Evolutionary conservation across 148 eudicot species (phyloP).

Genomic region (Rhododendron griersonianum): DNA sequence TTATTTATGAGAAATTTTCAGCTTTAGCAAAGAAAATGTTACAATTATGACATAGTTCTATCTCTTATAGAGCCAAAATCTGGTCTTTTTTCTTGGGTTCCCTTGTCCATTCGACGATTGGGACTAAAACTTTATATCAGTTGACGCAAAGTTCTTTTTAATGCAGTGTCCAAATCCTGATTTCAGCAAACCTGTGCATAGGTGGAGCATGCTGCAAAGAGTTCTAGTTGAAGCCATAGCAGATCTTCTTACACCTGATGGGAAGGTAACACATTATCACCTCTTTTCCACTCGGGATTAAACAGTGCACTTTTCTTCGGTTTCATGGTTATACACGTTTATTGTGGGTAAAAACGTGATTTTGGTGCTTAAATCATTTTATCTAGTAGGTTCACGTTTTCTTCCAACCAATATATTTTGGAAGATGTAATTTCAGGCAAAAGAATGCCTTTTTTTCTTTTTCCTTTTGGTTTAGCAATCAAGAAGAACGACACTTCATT

Average conservation of each 20-base stretch:
- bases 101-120: not conserved
- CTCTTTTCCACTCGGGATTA: not conserved
- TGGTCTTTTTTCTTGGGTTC: not conserved
- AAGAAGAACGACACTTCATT: not conserved
- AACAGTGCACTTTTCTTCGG: not conserved
- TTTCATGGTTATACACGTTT: not conserved
- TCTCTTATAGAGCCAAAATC: not conserved
- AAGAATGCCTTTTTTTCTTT: not conserved
- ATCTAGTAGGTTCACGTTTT: not conserved
- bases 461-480: not conserved
- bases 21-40: not conserved
- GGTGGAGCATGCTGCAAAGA: conserved; percentile 86
- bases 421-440: not conserved
- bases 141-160: not conserved
- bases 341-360: not conserved
- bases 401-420: not conserved
- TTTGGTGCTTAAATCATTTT: not conserved
- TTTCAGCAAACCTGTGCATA: conserved; percentile 65
- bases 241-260: conserved; percentile 48
- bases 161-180: conserved; percentile 90
- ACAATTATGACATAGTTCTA: not conserved
- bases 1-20: not conserved
- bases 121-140: not conserved
- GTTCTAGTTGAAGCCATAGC: conserved; percentile 67
- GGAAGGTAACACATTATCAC: conserved; percentile 48